Evolutionary conservation across 2,329 filamentous ascomycete genomes (phyloP), one percentile per base, ranked within the genome.

Genomic region (Pseudogymnoascus sp.): DNA sequence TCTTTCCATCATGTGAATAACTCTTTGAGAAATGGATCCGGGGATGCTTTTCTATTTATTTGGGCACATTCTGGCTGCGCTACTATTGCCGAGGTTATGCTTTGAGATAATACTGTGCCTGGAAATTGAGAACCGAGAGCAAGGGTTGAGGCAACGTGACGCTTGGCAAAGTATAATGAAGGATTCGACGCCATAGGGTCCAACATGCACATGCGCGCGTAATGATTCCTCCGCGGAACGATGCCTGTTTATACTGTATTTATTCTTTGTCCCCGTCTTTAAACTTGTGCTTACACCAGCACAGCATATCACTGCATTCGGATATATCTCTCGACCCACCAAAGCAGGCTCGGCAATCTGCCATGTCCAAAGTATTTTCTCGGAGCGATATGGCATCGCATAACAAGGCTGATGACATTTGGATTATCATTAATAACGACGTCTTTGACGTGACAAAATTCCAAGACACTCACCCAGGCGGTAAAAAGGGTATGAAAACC

Each of bases 381-480:
- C 82, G 86, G 68, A 84, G 84, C 79, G 92, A 97, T 75, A 93
- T 99, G 66, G 87, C 92, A 73, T 86, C 89, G 77, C 92, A 97
- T 77, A 96, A 91, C 82, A 96, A 94, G 79, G 77, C 87, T 53
- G 86, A 92, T 73, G 88, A 87, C 74, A 82, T 97, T 66, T 97
- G 87, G 84, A 90, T 97, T 72, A 85, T 95, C 67, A 86, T 97
- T 69, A 93, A 97, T 69, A 89, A 92, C 71, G 93, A 97, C 76
- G 93, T 97, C 69, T 97, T 96, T 77, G 93, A 99, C 74, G 75
- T 97, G 71, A 96, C 92, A 70, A 92, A 87, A 73, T 93, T 93
- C 75, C 88, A 91, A 75, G 87, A 92, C 65, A 89, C 92, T 68
- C 90, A 93, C 75, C 90, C 90, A 74, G 91, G 91, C 84, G 69